Conservation (phyloP, 352 stramenopile species). For the Aphanomyces euteiches region DNA sequence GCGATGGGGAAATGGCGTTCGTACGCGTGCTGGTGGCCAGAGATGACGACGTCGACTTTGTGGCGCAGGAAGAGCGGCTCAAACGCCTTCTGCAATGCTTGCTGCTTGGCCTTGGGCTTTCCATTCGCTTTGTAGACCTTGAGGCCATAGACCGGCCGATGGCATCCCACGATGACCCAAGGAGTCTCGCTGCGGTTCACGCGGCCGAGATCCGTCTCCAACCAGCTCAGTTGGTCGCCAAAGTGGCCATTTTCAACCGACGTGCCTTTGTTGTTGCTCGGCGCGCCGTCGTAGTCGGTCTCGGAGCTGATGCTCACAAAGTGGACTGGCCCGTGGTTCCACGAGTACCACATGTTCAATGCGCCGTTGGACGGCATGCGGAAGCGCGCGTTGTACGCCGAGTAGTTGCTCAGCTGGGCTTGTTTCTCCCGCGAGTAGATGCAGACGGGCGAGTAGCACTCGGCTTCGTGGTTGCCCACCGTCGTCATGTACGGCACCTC, state of each 20-base stretch:
- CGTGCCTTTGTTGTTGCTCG: constrained; percentile 43
- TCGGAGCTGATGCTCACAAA: constrained; percentile 83
- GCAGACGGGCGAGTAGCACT: constrained; percentile 75
- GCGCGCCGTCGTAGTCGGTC: constrained; percentile 50
- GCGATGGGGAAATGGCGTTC: constrained; percentile 65
- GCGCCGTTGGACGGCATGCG: constrained; percentile 70
- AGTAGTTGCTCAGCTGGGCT: constrained; percentile 69
- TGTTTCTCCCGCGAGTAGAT: constrained; percentile 45
- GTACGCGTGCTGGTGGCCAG: constrained; percentile 84
- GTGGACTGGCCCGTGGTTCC: constrained; percentile 76
- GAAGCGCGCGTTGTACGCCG: constrained; percentile 80
- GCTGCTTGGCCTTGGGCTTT: constrained; percentile 36
- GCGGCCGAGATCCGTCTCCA: constrained; percentile 55
- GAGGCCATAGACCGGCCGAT: constrained; percentile 65
- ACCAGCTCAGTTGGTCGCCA: constrained; percentile 48
- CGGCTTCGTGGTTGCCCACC: constrained; percentile 84
- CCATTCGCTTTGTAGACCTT: constrained; percentile 31
- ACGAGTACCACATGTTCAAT: constrained; percentile 88
- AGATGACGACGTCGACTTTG: constrained; percentile 80
- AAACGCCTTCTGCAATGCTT: constrained; percentile 57
- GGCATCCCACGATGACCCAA: constrained; percentile 72
- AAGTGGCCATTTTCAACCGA: constrained; percentile 44
- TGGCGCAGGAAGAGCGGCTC: constrained; percentile 83
- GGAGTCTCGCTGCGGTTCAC: constrained; percentile 47
- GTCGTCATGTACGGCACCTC: constrained; percentile 74